Conservation (phyloP, 495 filamentous ascomycete genomes). For the Lasiosphaeria ovina region DNA sequence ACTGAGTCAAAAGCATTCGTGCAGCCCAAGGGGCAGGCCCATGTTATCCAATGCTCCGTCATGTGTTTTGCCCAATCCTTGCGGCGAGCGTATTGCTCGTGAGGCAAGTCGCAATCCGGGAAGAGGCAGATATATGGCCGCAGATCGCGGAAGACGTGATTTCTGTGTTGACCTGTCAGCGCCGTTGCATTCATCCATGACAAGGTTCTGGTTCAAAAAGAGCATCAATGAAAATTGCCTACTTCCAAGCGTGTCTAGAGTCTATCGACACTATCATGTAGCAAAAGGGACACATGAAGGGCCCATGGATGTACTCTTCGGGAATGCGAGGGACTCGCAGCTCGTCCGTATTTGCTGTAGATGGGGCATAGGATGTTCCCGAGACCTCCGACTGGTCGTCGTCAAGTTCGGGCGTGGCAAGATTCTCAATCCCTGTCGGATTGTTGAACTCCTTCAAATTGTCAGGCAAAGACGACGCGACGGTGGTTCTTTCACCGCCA, state of each 20-base stretch:
- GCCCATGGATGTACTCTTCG: constrained; percentile 14
- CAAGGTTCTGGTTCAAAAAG: neutral
- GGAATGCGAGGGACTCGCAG: constrained; percentile 18
- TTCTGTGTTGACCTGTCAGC: constrained; percentile 10
- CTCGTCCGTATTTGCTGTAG: neutral
- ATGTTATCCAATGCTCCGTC: constrained; percentile 10
- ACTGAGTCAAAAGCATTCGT: neutral
- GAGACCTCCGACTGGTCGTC: constrained; percentile 3
- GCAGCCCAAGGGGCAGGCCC: constrained; percentile 7
- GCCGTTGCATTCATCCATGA: neutral
- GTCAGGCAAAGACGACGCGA: constrained; percentile 3
- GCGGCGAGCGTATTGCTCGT: constrained; percentile 4
- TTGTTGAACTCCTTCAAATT: neutral
- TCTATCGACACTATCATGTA: constrained; percentile 25
- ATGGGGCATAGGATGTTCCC: constrained; percentile 7
- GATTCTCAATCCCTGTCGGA: neutral
- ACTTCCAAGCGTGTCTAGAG: constrained; percentile 30
- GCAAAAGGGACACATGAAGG: constrained; percentile 35
- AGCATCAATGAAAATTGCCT: neutral
- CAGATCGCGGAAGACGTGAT: constrained; percentile 29
- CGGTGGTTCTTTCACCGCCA: constrained; percentile 2
- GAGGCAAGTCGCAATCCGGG: neutral
- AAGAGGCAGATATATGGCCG: constrained; percentile 26
- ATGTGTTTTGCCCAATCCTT: constrained; percentile 7
- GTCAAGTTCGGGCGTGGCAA: neutral